These are phyloP conservation scores for Lipomyces sp. DNA, from an alignment of 805 yeast genomes.

Conservation along the genomic window DNA sequence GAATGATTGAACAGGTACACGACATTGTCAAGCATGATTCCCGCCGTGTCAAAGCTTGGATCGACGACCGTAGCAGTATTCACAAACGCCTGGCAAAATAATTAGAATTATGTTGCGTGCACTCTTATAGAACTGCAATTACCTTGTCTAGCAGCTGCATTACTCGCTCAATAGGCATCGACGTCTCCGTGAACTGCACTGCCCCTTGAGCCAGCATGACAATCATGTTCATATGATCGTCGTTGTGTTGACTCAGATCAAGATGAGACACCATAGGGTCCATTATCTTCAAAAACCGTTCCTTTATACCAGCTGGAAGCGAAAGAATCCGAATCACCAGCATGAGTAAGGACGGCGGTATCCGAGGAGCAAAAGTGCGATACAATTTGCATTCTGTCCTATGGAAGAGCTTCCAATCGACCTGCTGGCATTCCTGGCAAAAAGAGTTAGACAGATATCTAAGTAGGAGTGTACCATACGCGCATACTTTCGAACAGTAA, in stretches of 20 bases:
- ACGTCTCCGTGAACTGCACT: conserved; percentile 6
- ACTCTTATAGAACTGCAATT: background rate
- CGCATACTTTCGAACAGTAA: conserved; percentile 15
- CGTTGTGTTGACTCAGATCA: background rate
- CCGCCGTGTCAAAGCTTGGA: conserved; percentile 12
- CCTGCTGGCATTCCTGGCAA: conserved; percentile 9
- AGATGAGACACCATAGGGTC: conserved; percentile 1
- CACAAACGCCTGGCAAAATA: background rate
- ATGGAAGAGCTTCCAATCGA: conserved; percentile 11
- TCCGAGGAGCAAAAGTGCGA: background rate
- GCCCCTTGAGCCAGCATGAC: conserved; percentile 14
- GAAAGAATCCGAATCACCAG: conserved; percentile 9
- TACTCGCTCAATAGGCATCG: background rate
- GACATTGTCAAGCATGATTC: conserved; percentile 18
- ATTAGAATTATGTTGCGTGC: background rate
- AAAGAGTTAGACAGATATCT: background rate
- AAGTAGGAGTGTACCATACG: background rate
- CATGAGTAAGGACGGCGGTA: conserved; percentile 6
- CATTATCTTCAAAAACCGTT: background rate
- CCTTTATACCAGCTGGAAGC: background rate
- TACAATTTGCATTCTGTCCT: conserved; percentile 8
- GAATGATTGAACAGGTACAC: conserved; percentile 27
- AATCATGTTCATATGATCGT: conserved; percentile 1
- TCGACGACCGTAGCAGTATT: conserved; percentile 7
- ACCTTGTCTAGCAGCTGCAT: conserved; percentile 8